A percentile compares a stretch with the other conserved stretches of the same genome.
Evolutionary conservation across 1,284 basidiomycete genomes (phyloP).

Genomic region (Cutaneotrichosporon curvatum): DNA sequence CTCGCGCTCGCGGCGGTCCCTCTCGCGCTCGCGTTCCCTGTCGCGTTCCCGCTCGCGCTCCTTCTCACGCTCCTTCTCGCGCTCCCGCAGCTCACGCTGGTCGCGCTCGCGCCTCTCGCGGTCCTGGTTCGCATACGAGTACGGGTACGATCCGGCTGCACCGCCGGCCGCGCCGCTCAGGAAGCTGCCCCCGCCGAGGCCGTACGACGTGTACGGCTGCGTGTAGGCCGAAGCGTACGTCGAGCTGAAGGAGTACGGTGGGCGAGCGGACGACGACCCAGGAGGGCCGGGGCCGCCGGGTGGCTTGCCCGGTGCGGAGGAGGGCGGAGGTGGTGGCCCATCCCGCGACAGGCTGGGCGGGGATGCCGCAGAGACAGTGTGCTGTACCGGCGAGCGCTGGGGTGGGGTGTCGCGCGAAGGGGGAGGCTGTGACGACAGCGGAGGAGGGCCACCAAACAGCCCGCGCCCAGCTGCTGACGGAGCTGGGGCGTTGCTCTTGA

Average conservation of each 20-base stretch:
- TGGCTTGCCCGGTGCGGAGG: background rate
- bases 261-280: slow-evolving; percentile 8
- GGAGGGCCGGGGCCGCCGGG: background rate
- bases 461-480: slow-evolving; percentile 6
- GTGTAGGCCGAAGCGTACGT: slow-evolving; percentile 20
- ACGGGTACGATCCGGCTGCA: slow-evolving; percentile 3
- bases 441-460: slow-evolving; percentile 14
- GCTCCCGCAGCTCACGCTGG: slow-evolving; percentile 7
- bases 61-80: slow-evolving; percentile 3
- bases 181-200: slow-evolving; percentile 9
- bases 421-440: slow-evolving; percentile 5
- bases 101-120: slow-evolving; percentile 9
- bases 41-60: slow-evolving; percentile 13
- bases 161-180: slow-evolving; percentile 1
- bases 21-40: slow-evolving; percentile 11
- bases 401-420: slow-evolving; percentile 9
- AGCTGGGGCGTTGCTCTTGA: slow-evolving; percentile 7
- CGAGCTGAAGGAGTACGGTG: slow-evolving; percentile 18
- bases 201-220: slow-evolving; percentile 16
- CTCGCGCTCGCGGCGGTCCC: slow-evolving; percentile 10
- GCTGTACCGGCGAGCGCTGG: slow-evolving; percentile 15
- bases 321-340: background rate
- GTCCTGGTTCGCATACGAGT: slow-evolving; percentile 7
- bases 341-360: slow-evolving; percentile 12
- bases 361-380: slow-evolving; percentile 5